phyloP scores from a whole-genome alignment of 83 land plant genomes.

The Picea mariana region DNA sequence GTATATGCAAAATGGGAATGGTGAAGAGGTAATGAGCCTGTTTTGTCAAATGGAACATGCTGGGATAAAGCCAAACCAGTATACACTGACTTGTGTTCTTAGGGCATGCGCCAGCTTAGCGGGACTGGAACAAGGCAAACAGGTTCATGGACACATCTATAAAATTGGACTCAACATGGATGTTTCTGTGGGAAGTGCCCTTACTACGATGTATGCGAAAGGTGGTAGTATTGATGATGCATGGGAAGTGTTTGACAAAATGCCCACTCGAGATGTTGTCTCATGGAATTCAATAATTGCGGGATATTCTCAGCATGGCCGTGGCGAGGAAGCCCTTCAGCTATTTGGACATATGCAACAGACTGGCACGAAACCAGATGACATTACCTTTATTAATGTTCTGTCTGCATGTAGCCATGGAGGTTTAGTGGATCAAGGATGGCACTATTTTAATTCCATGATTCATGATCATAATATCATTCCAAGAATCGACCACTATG shows the following conservation, averaged over 20 bases:
- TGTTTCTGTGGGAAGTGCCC: conserved; percentile 28
- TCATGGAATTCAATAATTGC: conserved; percentile 56
- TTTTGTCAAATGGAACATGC: conserved; percentile 6
- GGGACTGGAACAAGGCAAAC: conserved; percentile 23
- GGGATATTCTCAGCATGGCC: conserved; percentile 37
- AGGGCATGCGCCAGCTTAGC: conserved; percentile 38
- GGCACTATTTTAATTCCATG: conserved; percentile 1
- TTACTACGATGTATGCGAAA: conserved; percentile 28
- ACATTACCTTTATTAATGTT: conserved; percentile 32
- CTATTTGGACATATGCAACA: conserved; percentile 35
- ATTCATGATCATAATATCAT: background rate
- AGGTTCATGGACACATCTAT: conserved; percentile 32
- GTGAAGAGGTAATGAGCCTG: conserved; percentile 8
- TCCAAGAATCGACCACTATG: conserved; percentile 2
- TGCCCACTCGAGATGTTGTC: conserved; percentile 30
- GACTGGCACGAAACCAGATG: conserved; percentile 37
- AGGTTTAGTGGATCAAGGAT: conserved; percentile 6
- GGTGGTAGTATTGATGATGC: conserved; percentile 38
- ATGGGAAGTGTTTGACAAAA: conserved; percentile 16
- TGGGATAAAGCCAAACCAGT: conserved; percentile 32
- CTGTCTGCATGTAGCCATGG: too few species aligned
- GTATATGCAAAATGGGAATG: background rate
- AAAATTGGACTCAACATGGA: conserved; percentile 33
- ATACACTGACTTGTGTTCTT: conserved; percentile 36
- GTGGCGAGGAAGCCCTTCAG: conserved; percentile 21